Evolutionary conservation across 2,329 filamentous ascomycete species (phyloP).

Genomic region (Fusarium neocosmosporiellum): DNA sequence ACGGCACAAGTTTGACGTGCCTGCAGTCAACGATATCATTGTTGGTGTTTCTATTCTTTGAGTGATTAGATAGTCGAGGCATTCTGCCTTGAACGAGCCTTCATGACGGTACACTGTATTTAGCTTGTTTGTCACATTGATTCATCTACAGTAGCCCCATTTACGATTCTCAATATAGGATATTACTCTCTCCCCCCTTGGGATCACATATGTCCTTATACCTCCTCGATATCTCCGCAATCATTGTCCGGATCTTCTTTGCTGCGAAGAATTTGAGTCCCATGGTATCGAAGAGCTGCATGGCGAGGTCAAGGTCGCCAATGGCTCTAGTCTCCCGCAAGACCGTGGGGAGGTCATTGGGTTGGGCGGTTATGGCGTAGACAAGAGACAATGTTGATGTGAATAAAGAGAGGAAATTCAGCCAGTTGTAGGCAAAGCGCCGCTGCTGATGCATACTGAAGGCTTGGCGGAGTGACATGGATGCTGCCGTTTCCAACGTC

Average conservation of each 20-base stretch:
- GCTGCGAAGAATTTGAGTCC: conserved; percentile 46
- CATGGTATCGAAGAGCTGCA: conserved; percentile 46
- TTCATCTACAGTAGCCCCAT: not conserved
- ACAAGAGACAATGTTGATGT: conserved; percentile 55
- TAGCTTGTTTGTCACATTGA: not conserved
- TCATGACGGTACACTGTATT: not conserved
- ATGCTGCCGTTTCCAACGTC: conserved; percentile 52
- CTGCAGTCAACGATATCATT: conserved; percentile 2
- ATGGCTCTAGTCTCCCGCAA: conserved; percentile 44
- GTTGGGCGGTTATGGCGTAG: conserved; percentile 55
- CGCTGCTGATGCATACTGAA: conserved; percentile 51
- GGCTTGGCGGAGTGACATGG: conserved; percentile 57
- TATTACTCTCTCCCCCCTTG: not conserved
- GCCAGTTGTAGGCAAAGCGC: conserved; percentile 56
- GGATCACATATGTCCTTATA: conserved; percentile 22
- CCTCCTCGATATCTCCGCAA: conserved; percentile 38
- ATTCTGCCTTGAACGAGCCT: not conserved
- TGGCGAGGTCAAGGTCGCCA: conserved; percentile 45
- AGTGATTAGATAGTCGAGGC: not conserved
- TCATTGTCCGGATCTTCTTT: conserved; percentile 42
- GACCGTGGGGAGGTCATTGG: conserved; percentile 44
- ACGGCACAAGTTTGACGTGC: conserved; percentile 39
- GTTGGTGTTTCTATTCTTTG: not conserved
- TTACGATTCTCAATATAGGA: not conserved
- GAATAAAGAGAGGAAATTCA: conserved; percentile 55